These are phyloP conservation scores for Fusarium nematophilum DNA, from an alignment of 2,329 filamentous ascomycete species.

Conservation along the genomic window DNA sequence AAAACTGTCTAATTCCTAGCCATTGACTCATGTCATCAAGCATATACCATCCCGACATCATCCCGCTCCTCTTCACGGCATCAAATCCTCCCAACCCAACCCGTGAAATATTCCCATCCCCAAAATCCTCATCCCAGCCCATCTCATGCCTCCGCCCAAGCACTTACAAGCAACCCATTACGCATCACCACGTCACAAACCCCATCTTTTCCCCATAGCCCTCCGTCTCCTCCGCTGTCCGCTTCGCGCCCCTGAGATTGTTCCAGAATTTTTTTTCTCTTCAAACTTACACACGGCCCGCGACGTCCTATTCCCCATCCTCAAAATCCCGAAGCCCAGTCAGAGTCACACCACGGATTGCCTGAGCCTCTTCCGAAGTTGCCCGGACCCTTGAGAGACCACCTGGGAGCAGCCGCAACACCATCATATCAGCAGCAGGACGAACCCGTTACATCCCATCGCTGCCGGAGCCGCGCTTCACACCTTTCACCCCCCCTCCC, in stretches of 20 bases:
- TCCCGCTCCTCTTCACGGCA: not conserved
- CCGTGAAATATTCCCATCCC: not conserved
- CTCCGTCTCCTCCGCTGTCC: no score
- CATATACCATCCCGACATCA: accelerated
- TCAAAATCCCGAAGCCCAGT: constrained; percentile 26
- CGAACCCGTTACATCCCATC: constrained; percentile 3
- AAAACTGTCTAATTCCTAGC: not conserved
- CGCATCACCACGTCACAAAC: not conserved
- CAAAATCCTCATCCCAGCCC: not conserved
- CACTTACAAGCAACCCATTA: constrained; percentile 1
- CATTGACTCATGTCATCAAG: not conserved
- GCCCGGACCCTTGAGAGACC: no score
- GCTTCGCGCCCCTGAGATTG: not conserved
- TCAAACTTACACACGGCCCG: not conserved
- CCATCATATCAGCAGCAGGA: not conserved
- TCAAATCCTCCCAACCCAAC: not conserved
- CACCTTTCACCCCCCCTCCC: no score
- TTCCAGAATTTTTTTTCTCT: not conserved
- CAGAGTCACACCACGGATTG: constrained; percentile 35
- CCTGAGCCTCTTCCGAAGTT: constrained; percentile 28
- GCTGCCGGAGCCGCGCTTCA: not conserved
- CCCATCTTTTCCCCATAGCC: not conserved
- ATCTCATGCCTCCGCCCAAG: not conserved
- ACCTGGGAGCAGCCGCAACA: constrained; percentile 3
- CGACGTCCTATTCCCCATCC: constrained; percentile 2